These are phyloP conservation scores for Trametes polyzona DNA, from an alignment of 1,284 basidiomycete species.

Conservation along the genomic window DNA sequence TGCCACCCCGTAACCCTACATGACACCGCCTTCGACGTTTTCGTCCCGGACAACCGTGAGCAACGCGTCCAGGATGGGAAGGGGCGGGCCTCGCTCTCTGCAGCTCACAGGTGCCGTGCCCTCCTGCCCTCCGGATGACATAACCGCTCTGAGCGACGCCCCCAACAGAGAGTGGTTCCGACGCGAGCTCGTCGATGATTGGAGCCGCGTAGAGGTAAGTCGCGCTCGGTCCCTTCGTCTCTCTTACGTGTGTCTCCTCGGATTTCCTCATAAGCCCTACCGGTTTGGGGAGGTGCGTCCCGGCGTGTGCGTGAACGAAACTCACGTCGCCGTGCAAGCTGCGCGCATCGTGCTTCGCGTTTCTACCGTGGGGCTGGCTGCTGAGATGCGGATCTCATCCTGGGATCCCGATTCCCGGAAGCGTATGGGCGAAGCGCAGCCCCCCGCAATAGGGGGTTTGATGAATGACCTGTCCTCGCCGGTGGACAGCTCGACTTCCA, in stretches of 20 bases:
- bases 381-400: conserved; percentile 11
- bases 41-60: conserved; percentile 7
- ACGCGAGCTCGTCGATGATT: conserved; percentile 2
- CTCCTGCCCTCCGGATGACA: conserved; percentile 5
- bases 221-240: conserved; percentile 2
- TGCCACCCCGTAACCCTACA: conserved; percentile 12
- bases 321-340: neutral
- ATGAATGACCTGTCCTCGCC: neutral
- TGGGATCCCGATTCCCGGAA: conserved; percentile 18
- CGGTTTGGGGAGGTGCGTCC: neutral
- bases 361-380: conserved; percentile 2
- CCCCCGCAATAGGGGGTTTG: too few species aligned
- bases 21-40: conserved; percentile 5
- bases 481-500: conserved; percentile 3
- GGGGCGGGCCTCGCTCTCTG: neutral
- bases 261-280: neutral
- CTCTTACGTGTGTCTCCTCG: conserved; percentile 16
- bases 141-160: conserved; percentile 4
- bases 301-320: neutral
- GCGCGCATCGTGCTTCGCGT: neutral
- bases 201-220: conserved; percentile 13
- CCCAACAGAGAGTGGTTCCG: neutral
- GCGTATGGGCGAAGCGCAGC: neutral
- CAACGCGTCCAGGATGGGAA: conserved; percentile 3
- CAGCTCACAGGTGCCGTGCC: neutral